phyloP scores from a whole-genome alignment of 176 grass and related monocot genomes.

The Puccinellia tenuiflora region DNA sequence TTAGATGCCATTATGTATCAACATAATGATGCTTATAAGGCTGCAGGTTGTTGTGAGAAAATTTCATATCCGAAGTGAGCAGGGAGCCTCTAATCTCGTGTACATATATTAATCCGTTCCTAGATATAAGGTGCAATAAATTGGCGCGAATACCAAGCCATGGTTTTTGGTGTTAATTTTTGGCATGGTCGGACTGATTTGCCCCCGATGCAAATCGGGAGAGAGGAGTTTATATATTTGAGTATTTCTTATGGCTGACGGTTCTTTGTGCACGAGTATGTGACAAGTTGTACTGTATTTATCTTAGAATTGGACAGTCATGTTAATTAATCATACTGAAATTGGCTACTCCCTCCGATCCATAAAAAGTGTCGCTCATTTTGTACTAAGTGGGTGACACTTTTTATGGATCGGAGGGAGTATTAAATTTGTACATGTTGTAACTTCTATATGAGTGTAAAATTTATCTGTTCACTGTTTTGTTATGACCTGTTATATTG shows the following conservation, averaged over 20 bases:
- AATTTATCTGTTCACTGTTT: not conserved
- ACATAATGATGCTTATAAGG: not conserved
- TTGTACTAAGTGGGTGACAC: too few relatives aligned
- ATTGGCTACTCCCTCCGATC: too few relatives aligned
- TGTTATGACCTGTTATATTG: not conserved
- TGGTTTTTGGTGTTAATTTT: too few relatives aligned
- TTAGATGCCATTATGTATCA: not conserved
- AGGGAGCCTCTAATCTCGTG: not conserved
- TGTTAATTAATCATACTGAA: not conserved
- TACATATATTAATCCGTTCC: not conserved
- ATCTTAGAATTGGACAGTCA: not conserved
- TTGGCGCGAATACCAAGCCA: too few relatives aligned
- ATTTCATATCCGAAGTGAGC: not conserved
- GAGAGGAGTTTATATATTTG: not conserved
- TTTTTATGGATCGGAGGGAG: too few relatives aligned
- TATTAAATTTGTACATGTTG: not conserved
- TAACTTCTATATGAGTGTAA: slow-evolving; percentile 1
- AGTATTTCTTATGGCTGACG: not conserved
- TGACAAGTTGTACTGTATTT: not conserved
- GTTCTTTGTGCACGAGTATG: not conserved
- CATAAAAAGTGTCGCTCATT: too few relatives aligned
- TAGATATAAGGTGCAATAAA: too few relatives aligned
- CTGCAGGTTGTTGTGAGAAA: not conserved
- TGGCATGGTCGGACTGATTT: too few relatives aligned
- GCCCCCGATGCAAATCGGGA: too few relatives aligned